Evolutionary conservation across 352 stramenopile genomes (phyloP), one percentile per base, ranked within the genome.

Genomic region (Aphanomyces euteiches): DNA sequence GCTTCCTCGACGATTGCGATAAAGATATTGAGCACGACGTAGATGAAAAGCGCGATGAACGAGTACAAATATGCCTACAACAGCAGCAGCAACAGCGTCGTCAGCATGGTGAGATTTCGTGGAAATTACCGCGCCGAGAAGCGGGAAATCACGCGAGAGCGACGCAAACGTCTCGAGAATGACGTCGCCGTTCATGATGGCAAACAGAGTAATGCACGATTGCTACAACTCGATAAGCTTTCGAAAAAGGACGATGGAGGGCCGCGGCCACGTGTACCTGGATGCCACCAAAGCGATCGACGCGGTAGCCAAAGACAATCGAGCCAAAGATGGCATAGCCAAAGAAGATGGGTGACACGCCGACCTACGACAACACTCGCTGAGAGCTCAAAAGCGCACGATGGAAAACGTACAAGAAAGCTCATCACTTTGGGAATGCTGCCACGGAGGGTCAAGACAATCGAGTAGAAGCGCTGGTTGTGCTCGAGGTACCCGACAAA

Each of bases 41-140:
- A 97, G 74, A 96, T 95, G 74, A 96, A 97, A n/a, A 97, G 75
- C 66, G 83, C 79, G 47, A 96, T 92, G 75, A 97, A 97, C 45
- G 84, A 82, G 73, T 94, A 96, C 54, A 96, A 48, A 60, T 93
- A 97, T 17, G 78, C 43, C 69, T 75, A 71, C 43, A 28, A 1
- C 21, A 13, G 48, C n/a, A n/a, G n/a, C n/a, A n/a, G n/a, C n/a
- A 5, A 7, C 7, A 28, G 1, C 28, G 41, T 7, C 28, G 34
- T 37, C 37, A 3, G 47, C 28, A 61, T 47, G 37, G 15, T 19
- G 17, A 72, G 47, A 5, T 4, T 41, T 65, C 3, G 12, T 4
- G 2, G 67, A 28, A 43, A 28, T 17, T 48, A 92, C 69, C 56
- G 90, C 89, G 58, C 86, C 88, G 0, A 88, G 81, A 17, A 90